A percentile compares a stretch with the other conserved stretches of the same genome.
Conservation (phyloP, 345 rosid species). For the Abelmoschus esculentus region DNA sequence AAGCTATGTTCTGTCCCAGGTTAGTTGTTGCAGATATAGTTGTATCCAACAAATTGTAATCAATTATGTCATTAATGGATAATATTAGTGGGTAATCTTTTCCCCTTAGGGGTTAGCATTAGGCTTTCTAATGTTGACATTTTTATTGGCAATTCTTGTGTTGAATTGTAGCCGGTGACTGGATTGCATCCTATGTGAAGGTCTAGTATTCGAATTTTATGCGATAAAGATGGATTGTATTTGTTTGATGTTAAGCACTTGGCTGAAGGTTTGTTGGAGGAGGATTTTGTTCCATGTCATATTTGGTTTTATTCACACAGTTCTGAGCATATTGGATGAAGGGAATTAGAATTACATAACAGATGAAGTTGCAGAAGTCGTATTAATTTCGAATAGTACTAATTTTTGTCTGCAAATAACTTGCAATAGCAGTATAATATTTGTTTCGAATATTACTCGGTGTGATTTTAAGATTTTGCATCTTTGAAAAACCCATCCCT, state of each 20-base stretch:
- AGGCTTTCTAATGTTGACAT: no score
- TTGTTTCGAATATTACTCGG: background rate
- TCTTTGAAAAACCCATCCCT: background rate
- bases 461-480: background rate
- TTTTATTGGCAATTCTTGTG: no score
- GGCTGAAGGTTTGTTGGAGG: background rate
- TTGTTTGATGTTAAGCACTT: background rate
- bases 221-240: background rate
- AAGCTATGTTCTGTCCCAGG: constrained; percentile 43
- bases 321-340: no score
- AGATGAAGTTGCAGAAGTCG: no score
- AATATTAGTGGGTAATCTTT: no score
- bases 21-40: background rate
- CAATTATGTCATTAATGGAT: no score
- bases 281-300: background rate
- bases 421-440: background rate
- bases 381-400: background rate
- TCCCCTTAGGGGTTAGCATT: no score
- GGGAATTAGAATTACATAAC: no score
- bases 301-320: background rate
- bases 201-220: background rate
- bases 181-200: background rate
- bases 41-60: no score
- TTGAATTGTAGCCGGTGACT: background rate
- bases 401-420: background rate